Base-by-base conservation (phyloP, 108 stramenopile species). In the Aurantiochytrium sp. region DNA sequence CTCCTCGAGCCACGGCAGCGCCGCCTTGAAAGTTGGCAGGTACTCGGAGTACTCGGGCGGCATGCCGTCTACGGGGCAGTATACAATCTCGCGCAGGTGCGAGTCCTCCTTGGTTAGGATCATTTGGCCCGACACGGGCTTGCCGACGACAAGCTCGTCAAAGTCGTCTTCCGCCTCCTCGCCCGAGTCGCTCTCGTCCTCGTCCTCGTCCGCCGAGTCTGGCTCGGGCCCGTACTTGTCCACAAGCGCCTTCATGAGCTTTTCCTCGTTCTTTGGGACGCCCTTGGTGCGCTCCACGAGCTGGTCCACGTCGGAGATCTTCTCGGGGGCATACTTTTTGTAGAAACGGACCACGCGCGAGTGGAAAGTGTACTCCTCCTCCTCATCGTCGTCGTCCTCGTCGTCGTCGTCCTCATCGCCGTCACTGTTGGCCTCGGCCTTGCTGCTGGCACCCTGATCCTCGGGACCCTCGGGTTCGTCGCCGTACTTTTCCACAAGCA, bases 1-100 rank as follows among this genome's bases (percentile, higher is more conserved):
- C 36, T 69, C 86, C 39, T 55, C 34, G 31, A 91, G 90, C 92
- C 92, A 92, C 2, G 89, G 87, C 54, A 54, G 42, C 59, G 89
- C 90, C 52, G 85, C 91, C 87, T 96, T 96, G 87, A 91, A 97
- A 68, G 96, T 96, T 19, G 97, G 95, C 27, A 96, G 95, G 91
- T 95, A 98, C 86, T 96, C 95, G 90, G 97, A 98, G 86, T 96
- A 98, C 89, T 98, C 97, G 6, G 96, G 96, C 41, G 98, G 98
- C 93, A 98, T 95, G 27, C 97, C 96, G 91, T 97, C 97, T 42
- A 94, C 91, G 22, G 91, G 92, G 89, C 98, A 98, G 89, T 98
- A 98, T 4, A 85, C 31, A 3, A 92, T 55, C 24, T 48, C 42
- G 42, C 73, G 73, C 4, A 81, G 32, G 59, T 65, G 59, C 2